Conservation (phyloP, 1,284 basidiomycete genomes). For the Moniliella sp. region DNA sequence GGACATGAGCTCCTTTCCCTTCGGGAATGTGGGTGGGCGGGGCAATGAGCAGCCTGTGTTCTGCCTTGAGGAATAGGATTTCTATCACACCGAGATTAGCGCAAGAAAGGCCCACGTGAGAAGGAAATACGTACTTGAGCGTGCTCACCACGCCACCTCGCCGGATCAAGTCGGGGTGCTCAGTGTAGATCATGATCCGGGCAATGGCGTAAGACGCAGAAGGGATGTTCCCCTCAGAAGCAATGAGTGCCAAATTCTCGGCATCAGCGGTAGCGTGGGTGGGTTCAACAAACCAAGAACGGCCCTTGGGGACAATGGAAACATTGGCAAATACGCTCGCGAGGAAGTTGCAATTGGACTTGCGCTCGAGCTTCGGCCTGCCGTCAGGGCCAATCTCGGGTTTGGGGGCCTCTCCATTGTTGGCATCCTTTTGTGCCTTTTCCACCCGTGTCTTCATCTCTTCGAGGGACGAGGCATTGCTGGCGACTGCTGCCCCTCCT, state of each 20-base stretch:
- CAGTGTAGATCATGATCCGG: slow-evolving; percentile 27
- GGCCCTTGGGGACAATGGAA: slow-evolving; percentile 5
- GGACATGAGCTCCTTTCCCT: slow-evolving; percentile 10
- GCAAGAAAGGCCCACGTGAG: too few species aligned
- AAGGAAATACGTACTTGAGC: too few species aligned
- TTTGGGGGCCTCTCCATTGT: slow-evolving; percentile 5
- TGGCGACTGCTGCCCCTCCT: slow-evolving; percentile 27
- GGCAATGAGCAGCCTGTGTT: slow-evolving; percentile 21
- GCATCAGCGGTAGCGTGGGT: neutral
- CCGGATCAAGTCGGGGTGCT: slow-evolving; percentile 30
- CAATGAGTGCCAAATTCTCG: neutral
- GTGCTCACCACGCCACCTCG: slow-evolving; percentile 29
- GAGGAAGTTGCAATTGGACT: slow-evolving; percentile 30
- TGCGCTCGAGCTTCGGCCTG: slow-evolving; percentile 18
- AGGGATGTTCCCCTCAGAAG: too few species aligned
- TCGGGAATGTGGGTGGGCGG: slow-evolving; percentile 9
- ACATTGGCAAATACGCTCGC: slow-evolving; percentile 33
- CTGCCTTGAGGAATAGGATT: slow-evolving; percentile 25
- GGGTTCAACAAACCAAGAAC: neutral
- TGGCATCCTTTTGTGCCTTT: slow-evolving; percentile 5
- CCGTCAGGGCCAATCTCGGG: slow-evolving; percentile 13
- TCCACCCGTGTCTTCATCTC: slow-evolving; percentile 20
- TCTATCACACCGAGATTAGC: too few species aligned
- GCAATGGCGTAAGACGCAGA: slow-evolving; percentile 27
- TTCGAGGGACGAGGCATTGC: slow-evolving; percentile 13